These are phyloP conservation scores for Vitis hybrid DNA, from an alignment of 177 flowering plant genomes.

Conservation along the genomic window DNA sequence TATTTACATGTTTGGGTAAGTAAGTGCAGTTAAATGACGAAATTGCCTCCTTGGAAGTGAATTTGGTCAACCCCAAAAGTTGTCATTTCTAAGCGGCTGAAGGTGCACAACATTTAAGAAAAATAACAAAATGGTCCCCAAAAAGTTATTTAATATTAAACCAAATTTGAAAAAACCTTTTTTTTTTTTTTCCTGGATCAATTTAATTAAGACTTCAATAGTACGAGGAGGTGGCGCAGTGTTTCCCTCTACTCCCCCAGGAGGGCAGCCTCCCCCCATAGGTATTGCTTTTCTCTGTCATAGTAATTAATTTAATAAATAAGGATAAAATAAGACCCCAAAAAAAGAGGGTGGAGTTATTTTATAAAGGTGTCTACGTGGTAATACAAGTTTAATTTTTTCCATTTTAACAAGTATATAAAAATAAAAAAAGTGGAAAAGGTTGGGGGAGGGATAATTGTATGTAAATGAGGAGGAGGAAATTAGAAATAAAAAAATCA, in stretches of 20 bases:
- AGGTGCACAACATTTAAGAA: conserved; percentile 16
- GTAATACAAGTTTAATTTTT: too few relatives aligned
- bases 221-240: conserved; percentile 25
- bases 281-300: too few relatives aligned
- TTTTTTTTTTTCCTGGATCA: too few relatives aligned
- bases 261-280: too few relatives aligned
- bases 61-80: conserved; percentile 10
- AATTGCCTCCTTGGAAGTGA: not conserved
- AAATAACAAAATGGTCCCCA: conserved; percentile 12
- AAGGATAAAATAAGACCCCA: too few relatives aligned
- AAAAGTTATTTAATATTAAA: not conserved
- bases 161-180: not conserved
- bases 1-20: not conserved
- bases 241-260: conserved; percentile 22
- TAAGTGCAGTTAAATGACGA: conserved; percentile 1
- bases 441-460: not conserved
- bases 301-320: too few relatives aligned
- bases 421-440: too few relatives aligned
- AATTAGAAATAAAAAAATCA: not conserved
- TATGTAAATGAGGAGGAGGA: not conserved
- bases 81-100: not conserved
- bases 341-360: too few relatives aligned
- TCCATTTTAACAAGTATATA: too few relatives aligned
- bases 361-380: too few relatives aligned
- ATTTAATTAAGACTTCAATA: conserved; percentile 1